These are phyloP conservation scores for Funneliformis caledonium DNA, from an alignment of 371 early-diverging fungal species.

Conservation along the genomic window DNA sequence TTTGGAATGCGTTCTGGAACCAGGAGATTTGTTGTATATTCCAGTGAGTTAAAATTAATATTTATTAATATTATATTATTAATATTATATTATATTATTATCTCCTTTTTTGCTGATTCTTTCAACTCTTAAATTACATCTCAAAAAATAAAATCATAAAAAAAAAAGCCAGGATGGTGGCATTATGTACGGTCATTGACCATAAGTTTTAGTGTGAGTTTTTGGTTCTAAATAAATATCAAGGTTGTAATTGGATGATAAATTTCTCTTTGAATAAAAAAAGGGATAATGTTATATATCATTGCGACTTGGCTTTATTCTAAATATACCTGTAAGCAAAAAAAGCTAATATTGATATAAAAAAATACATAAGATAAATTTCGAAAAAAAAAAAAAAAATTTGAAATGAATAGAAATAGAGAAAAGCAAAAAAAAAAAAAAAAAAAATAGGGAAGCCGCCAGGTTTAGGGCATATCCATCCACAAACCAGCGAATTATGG, in stretches of 20 bases:
- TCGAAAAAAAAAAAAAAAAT: neutral
- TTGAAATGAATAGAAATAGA: neutral
- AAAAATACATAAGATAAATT: conserved; percentile 9
- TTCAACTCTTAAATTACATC: conserved; percentile 16
- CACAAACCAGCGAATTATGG: conserved; percentile 6
- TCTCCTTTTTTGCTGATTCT: neutral
- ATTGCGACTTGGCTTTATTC: conserved; percentile 23
- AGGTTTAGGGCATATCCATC: neutral
- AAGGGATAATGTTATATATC: neutral
- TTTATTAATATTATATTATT: neutral
- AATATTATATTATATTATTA: neutral
- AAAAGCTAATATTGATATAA: conserved; percentile 17
- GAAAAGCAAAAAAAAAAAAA: neutral
- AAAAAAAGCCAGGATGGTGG: conserved; percentile 82
- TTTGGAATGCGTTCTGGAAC: conserved; percentile 70
- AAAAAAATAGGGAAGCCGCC: neutral
- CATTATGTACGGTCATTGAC: conserved; percentile 85
- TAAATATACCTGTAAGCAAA: conserved; percentile 20
- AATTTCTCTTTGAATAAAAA: neutral
- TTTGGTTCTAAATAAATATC: conserved; percentile 73
- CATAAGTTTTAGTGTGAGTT: conserved; percentile 82
- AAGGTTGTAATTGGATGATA: no score
- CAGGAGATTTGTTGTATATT: conserved; percentile 89
- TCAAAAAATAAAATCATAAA: neutral
- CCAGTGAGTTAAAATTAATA: conserved; percentile 67